Evolutionary conservation across 768 basidiomycete genomes (phyloP).

Genomic region (Lactarius trivialis): DNA sequence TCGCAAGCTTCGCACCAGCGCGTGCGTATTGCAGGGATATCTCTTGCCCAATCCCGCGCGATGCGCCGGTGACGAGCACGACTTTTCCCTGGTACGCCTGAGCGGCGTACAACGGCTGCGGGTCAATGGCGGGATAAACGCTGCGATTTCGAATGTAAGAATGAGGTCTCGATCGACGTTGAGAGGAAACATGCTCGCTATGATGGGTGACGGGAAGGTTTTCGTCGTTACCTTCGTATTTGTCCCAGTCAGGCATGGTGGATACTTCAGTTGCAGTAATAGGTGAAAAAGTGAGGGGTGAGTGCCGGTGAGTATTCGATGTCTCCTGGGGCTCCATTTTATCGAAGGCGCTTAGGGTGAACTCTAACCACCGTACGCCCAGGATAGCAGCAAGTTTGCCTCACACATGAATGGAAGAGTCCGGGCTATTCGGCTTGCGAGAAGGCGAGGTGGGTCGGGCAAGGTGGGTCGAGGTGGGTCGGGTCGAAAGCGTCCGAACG

Average conservation of each 20-base stretch:
- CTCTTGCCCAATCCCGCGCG: conserved; percentile 10
- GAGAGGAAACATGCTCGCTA: neutral
- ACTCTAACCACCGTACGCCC: too few relatives aligned
- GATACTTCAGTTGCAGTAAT: neutral
- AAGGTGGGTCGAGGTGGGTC: too few relatives aligned
- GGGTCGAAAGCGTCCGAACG: too few relatives aligned
- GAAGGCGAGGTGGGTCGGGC: too few relatives aligned
- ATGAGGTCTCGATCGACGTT: neutral
- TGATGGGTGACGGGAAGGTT: conserved; percentile 7
- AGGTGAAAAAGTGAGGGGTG: neutral
- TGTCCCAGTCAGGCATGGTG: neutral
- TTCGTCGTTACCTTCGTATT: conserved; percentile 6
- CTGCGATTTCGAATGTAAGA: neutral
- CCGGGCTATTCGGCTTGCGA: too few relatives aligned
- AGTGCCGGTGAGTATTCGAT: too few relatives aligned
- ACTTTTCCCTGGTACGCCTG: neutral
- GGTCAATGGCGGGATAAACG: conserved; percentile 11
- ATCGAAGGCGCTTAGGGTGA: too few relatives aligned
- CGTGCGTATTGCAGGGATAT: conserved; percentile 2
- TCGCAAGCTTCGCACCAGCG: neutral
- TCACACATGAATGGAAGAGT: too few relatives aligned
- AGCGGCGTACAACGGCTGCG: neutral
- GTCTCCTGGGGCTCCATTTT: too few relatives aligned
- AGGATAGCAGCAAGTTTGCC: too few relatives aligned
- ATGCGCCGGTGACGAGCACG: conserved; percentile 12